phyloP scores from a whole-genome alignment of 2,329 filamentous ascomycete species.

The Bipolaris victoriae region DNA sequence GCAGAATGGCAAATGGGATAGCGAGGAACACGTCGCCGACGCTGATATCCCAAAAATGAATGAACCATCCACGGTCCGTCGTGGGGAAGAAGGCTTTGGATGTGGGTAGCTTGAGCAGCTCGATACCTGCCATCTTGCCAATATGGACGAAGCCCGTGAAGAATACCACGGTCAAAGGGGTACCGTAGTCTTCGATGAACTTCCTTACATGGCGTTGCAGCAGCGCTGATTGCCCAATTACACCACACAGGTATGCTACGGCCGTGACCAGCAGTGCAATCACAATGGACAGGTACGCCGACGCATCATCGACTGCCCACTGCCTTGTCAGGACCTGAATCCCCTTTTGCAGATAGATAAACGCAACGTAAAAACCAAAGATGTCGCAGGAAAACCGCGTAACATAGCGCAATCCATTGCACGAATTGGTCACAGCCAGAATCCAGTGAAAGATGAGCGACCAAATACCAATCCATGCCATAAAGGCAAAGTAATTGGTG shows the following conservation, averaged over 20 bases:
- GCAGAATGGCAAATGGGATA: constrained; percentile 81
- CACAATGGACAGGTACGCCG: constrained; percentile 76
- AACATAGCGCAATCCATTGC: constrained; percentile 86
- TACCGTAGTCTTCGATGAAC: constrained; percentile 89
- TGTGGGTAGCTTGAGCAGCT: constrained; percentile 75
- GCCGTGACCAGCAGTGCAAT: constrained; percentile 79
- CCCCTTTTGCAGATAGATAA: constrained; percentile 90
- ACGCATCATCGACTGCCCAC: constrained; percentile 67
- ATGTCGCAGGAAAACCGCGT: constrained; percentile 93
- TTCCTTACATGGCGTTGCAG: constrained; percentile 78
- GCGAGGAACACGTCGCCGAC: constrained; percentile 79
- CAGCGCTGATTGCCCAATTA: constrained; percentile 71
- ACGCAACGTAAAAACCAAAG: constrained; percentile 92
- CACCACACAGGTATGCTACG: constrained; percentile 74
- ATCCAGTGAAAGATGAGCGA: constrained; percentile 84
- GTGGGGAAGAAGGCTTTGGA: constrained; percentile 82
- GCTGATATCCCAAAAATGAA: constrained; percentile 79
- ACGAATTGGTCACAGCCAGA: constrained; percentile 82
- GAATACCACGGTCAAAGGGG: constrained; percentile 70
- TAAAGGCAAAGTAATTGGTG: constrained; percentile 84
- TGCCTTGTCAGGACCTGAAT: constrained; percentile 83
- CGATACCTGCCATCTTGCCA: constrained; percentile 76
- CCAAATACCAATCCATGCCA: constrained; percentile 93
- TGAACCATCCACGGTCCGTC: constrained; percentile 73
- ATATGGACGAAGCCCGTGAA: constrained; percentile 90